phyloP scores from a whole-genome alignment of 148 eudicot species.

The Rhododendron ovatum region DNA sequence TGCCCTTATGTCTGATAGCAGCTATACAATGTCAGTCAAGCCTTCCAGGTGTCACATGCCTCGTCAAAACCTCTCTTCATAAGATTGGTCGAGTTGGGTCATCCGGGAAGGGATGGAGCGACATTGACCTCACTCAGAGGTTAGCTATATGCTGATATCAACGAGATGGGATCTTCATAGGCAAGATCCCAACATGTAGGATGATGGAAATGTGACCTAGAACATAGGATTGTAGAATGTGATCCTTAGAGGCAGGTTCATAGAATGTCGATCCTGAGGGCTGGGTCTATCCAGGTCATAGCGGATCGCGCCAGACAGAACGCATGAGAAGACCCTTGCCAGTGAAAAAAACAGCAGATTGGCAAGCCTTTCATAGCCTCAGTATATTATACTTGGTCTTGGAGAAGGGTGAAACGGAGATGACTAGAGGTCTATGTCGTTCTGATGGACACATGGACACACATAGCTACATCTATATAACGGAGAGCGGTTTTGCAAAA shows the following conservation, averaged over 20 bases:
- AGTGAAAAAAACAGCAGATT: not conserved
- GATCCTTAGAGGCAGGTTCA: not conserved
- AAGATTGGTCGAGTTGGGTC: not conserved
- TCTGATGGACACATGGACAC: not conserved
- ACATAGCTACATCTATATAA: not conserved
- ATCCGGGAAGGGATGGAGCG: not conserved
- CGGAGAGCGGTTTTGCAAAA: too few species aligned
- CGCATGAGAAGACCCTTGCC: not conserved
- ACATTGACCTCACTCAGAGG: not conserved
- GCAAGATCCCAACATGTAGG: not conserved
- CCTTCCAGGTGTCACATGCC: not conserved
- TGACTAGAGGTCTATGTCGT: not conserved
- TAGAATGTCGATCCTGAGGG: not conserved
- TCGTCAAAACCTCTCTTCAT: not conserved
- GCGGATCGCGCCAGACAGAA: not conserved
- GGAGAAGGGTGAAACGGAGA: not conserved
- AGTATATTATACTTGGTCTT: not conserved
- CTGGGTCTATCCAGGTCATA: not conserved
- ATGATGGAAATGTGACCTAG: not conserved
- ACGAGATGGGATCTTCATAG: not conserved
- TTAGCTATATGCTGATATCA: not conserved
- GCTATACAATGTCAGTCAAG: not conserved
- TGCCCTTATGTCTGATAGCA: not conserved
- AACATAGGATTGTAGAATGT: not conserved
- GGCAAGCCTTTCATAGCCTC: not conserved